Evolutionary conservation across 148 eudicot species (phyloP).

Genomic region (Cornus controversa): DNA sequence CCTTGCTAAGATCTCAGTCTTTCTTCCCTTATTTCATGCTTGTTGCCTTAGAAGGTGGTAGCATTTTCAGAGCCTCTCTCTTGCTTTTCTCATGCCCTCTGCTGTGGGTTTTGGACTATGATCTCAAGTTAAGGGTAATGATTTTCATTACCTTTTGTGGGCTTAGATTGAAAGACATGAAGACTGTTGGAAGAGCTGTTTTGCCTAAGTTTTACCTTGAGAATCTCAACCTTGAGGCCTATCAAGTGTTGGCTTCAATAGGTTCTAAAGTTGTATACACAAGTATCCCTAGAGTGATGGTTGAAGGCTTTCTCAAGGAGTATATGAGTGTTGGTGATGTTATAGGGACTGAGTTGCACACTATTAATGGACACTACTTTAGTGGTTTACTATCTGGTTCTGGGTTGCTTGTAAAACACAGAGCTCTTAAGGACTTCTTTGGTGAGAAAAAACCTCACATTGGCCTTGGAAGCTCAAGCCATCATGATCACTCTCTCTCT

Average conservation of each 20-base stretch:
- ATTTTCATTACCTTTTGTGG: constrained; percentile 91
- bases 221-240: too few species aligned
- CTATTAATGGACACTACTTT: too few species aligned
- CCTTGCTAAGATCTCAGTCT: constrained; percentile 47
- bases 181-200: too few species aligned
- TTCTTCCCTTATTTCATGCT: too few species aligned
- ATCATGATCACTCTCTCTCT: constrained; percentile 57
- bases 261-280: constrained; percentile 51
- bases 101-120: constrained; percentile 40
- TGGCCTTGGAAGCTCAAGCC: constrained; percentile 60
- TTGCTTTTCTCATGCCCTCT: constrained; percentile 64
- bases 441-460: constrained; percentile 57
- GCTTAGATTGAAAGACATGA: constrained; percentile 57
- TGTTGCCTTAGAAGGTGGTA: too few species aligned
- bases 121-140: constrained; percentile 57
- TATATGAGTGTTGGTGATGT: constrained; percentile 63
- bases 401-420: constrained; percentile 57
- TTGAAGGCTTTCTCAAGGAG: constrained; percentile 74
- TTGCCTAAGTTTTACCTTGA: too few species aligned
- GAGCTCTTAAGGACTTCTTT: constrained; percentile 56
- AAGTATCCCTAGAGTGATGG: constrained; percentile 85
- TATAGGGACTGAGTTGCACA: constrained; percentile 72
- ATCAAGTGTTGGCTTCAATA: too few species aligned
- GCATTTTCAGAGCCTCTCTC: too few species aligned
- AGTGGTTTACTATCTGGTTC: constrained; percentile 44